Evolutionary conservation across 108 stramenopile species (phyloP).

Genomic region (Cyclotella baltica): DNA sequence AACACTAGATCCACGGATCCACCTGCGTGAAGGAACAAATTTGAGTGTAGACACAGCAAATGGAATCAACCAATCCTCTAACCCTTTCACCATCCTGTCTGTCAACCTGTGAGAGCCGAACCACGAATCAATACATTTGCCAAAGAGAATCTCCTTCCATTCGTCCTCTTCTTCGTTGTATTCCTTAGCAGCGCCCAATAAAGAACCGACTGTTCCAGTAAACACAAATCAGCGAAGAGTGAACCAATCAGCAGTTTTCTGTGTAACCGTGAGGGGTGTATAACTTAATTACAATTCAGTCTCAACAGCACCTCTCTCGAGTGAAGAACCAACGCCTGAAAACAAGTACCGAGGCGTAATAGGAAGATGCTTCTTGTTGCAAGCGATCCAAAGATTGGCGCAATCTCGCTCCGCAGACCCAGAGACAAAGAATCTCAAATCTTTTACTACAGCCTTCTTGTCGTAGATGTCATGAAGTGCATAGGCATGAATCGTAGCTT

Average conservation of each 20-base stretch:
- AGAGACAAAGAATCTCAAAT: slow-evolving; percentile 1
- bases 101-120: too few species aligned
- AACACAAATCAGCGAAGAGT: too few species aligned
- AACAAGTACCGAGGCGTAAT: not conserved
- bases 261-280: not conserved
- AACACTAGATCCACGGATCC: too few species aligned
- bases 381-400: not conserved
- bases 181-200: not conserved
- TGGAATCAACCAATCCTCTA: too few species aligned
- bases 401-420: not conserved
- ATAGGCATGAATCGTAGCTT: slow-evolving; percentile 5
- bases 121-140: not conserved
- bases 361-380: not conserved
- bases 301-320: not conserved
- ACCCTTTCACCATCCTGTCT: too few species aligned
- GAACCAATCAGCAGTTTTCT: too few species aligned
- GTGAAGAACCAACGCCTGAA: not conserved
- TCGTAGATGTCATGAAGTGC: too few species aligned
- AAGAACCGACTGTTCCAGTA: too few species aligned
- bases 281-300: not conserved
- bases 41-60: too few species aligned
- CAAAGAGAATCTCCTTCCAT: not conserved
- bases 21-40: too few species aligned
- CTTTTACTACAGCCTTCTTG: slow-evolving; percentile 6
- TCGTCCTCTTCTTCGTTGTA: not conserved